These are phyloP conservation scores for Solioccasus polychromus DNA, from an alignment of 768 basidiomycete genomes.

Conservation along the genomic window DNA sequence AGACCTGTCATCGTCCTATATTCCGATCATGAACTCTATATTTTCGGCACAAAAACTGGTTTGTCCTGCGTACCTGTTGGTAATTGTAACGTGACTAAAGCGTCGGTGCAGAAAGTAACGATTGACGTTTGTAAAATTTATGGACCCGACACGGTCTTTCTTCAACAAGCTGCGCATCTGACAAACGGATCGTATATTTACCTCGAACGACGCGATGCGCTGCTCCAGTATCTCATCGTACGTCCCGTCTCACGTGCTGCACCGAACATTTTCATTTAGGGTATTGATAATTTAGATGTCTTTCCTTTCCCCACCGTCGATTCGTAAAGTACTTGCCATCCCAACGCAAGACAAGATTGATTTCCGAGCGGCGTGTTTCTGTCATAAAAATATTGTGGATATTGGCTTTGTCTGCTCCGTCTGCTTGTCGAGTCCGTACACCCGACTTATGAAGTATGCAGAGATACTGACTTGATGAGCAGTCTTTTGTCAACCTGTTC, in stretches of 20 bases:
- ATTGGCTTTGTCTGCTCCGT: conserved; percentile 99
- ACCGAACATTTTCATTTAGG: neutral
- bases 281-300: conserved; percentile 68
- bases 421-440: conserved; percentile 83
- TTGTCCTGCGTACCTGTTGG: conserved; percentile 24
- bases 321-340: conserved; percentile 74
- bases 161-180: conserved; percentile 95
- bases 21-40: conserved; percentile 98
- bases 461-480: conserved; percentile 12
- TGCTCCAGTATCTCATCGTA: conserved; percentile 91
- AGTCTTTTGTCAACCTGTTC: conserved; percentile 95
- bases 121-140: conserved; percentile 95
- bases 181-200: conserved; percentile 93
- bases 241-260: conserved; percentile 14
- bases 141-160: conserved; percentile 87
- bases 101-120: conserved; percentile 72
- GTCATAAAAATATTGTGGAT: conserved; percentile 95
- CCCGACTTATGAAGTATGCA: neutral
- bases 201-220: conserved; percentile 72
- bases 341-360: conserved; percentile 96
- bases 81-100: conserved; percentile 24
- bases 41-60: conserved; percentile 98
- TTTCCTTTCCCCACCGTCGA: conserved; percentile 65
- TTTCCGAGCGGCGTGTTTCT: conserved; percentile 97
- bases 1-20: conserved; percentile 86